Evolutionary conservation across 1,284 basidiomycete genomes (phyloP), one percentile per base, ranked within the genome.

Genomic region (Meripilus lineatus): DNA sequence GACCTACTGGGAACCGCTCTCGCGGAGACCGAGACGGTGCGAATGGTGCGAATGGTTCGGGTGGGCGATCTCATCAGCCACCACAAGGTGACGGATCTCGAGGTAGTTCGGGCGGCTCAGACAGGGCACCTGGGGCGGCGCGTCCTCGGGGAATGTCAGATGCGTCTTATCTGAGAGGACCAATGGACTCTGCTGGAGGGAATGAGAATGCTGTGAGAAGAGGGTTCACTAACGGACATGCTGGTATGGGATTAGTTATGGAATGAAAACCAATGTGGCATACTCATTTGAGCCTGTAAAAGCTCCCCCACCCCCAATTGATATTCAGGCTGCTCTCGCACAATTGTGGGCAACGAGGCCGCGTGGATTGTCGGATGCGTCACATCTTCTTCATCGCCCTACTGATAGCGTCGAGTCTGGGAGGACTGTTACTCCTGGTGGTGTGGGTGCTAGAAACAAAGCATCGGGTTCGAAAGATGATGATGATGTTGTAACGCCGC

Each of bases 91-190:
- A 56, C 17, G 55, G 62, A 35, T 57, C 64, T 21, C 46, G 46
- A 10, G 52, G 49, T 24, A 38, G 51, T 30, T 50, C 52, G n/a
- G 45, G 53, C 25, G 46, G 55, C 18, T 11, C 44, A 47, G 21
- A 40, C 50, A 28, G 58, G 59, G 5, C 46, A n/a, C 30, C 56
- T 10, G 45, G 54, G 17, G 63, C 69, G 5, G 73, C 77, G 32
- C 69, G 74, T 13, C 62, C 70, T 13, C 70, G 71, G 38, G 76
- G 75, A 3, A 61, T 74, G 59, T 74, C 74, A 11, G 75, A 79
- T 41, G 62, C 67, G 20, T 61, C 58, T 33, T 64, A 58, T 33
- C 56, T 64, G 55, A 59, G 56, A 13, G 53, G 57, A 2, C 48
- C 50, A 7, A 43, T 52, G 5, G 57, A 54, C 5, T 25, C 8